Evolutionary conservation across 129 eudicot species (phyloP), one percentile per base, ranked within the genome.

Genomic region (Smallanthus sonchifolius): DNA sequence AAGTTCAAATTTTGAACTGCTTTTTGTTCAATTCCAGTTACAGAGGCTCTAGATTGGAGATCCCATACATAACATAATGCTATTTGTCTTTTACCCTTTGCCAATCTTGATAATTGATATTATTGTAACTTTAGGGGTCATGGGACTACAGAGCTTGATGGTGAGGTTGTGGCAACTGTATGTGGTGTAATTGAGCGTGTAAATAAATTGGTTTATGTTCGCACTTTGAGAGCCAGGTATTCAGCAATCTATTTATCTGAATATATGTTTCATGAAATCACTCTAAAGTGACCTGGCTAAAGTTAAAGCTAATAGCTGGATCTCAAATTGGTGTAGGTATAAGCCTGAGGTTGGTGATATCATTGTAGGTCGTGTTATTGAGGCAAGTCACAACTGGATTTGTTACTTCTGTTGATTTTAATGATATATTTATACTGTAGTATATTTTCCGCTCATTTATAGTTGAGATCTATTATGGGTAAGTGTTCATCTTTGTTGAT

Each of bases 101-200:
- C 15, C 24, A 10, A 20, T 16, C 64, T 11, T 39, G 9, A 69
- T 24, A 24, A 4, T 37, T 45, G 15, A 45, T 64, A 51, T n/a
- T 30, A 7, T n/a, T 51, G 38, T 35, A 4, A 63, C 14, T n/a
- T 74, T 66, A 54, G 98, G 88, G 98, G 98, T 10, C 98, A 94
- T 64, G 98, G 98, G 55, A 90, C 96, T 16, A 66, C 84, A 54
- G 97, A 94, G 77, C 79, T 75, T 15, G 93, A 91, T 10, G 97
- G 92, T 5, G 87, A 86, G 51, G 82, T 94, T 67, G 89, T 90
- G 77, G 97, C 97, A 42, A 94, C 96, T 6, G 81, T 86, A 0
- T 94, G 98, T 70, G 98, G 98, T 51, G 96, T 94, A 69, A 93
- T 94, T 54, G 97, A 94, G 73, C 93, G 97, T 4, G 96, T 94